Conservation (phyloP, 2,329 filamentous ascomycete genomes). For the Sporothrix euskadiensis region DNA sequence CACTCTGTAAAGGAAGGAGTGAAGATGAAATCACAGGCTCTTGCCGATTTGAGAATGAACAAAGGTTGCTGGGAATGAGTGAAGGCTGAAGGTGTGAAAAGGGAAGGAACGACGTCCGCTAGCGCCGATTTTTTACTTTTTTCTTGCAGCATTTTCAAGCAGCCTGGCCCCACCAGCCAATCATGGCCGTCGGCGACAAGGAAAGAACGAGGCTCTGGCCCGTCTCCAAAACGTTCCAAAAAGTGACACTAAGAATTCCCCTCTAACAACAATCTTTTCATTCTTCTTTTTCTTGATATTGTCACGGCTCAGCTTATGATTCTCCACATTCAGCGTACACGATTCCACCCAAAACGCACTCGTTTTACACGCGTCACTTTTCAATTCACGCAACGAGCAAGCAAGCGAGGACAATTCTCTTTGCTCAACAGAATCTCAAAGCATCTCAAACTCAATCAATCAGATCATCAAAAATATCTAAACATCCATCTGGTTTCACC, state of each 20-base stretch:
- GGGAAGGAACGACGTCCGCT: neutral
- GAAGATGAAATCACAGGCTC: neutral
- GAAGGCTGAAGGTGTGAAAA: constrained; percentile 5
- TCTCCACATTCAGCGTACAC: neutral
- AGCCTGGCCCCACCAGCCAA: constrained; percentile 17
- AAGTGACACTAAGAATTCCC: neutral
- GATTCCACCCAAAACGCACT: neutral
- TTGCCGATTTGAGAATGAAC: neutral
- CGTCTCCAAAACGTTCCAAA: neutral
- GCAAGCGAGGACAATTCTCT: neutral
- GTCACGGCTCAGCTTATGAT: neutral
- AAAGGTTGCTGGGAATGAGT: neutral
- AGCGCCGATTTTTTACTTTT: constrained; percentile 3
- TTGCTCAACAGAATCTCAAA: neutral
- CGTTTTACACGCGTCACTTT: neutral
- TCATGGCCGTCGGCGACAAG: neutral
- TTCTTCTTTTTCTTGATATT: neutral
- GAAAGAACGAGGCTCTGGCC: neutral
- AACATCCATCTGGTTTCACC: neutral
- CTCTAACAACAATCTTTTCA: neutral
- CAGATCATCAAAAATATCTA: neutral
- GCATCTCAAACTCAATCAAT: neutral
- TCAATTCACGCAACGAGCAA: neutral
- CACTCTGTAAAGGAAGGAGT: neutral
- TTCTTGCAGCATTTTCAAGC: neutral